Conservation (phyloP, 2,329 filamentous ascomycete genomes). For the Cercospora sesami region DNA sequence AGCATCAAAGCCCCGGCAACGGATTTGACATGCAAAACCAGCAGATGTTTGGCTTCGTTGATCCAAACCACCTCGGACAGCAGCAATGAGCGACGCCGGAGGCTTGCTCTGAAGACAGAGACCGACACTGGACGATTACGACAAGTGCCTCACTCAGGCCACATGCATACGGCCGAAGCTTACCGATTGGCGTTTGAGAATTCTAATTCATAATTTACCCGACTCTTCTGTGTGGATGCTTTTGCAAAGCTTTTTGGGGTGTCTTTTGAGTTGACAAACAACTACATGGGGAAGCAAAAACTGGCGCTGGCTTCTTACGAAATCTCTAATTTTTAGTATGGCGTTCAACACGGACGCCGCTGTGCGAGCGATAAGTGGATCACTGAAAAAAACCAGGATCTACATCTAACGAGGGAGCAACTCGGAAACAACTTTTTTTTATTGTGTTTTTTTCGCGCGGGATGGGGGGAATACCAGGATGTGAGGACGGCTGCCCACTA, state of each 20-base stretch:
- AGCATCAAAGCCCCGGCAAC: constrained; percentile 40
- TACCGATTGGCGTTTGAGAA: constrained; percentile 23
- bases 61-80: constrained; percentile 42
- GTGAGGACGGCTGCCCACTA: constrained; percentile 16
- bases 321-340: constrained; percentile 25
- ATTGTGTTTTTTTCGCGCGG: background rate
- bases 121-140: constrained; percentile 25
- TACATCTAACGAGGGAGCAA: constrained; percentile 12
- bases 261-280: constrained; percentile 5
- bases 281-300: constrained; percentile 5
- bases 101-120: constrained; percentile 17
- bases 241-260: constrained; percentile 20
- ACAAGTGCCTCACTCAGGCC: constrained; percentile 22
- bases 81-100: constrained; percentile 25
- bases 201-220: constrained; percentile 30
- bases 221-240: constrained; percentile 30
- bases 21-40: constrained; percentile 48
- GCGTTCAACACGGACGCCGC: constrained; percentile 21
- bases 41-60: constrained; percentile 50
- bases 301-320: constrained; percentile 19
- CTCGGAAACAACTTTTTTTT: constrained; percentile 2
- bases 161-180: constrained; percentile 13
- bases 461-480: constrained; percentile 3
- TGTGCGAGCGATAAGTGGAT: constrained; percentile 19
- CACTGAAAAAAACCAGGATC: background rate